A percentile compares a stretch with the other conserved stretches of the same genome.
phyloP scores from a whole-genome alignment of 2,329 filamentous ascomycete genomes.

The Pseudocercospora ulei region DNA sequence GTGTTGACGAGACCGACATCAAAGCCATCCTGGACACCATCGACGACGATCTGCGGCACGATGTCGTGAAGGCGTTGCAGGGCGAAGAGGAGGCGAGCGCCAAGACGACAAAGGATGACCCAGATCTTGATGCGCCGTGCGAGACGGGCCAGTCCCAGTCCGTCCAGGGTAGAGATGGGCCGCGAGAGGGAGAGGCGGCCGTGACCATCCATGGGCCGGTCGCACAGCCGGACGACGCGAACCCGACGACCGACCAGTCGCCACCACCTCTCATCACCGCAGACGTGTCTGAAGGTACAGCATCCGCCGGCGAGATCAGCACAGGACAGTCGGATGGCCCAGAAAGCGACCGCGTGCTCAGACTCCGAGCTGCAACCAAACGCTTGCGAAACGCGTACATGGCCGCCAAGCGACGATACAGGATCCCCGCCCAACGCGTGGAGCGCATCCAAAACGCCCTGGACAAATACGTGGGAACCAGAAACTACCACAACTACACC shows the following conservation, averaged over 20 bases:
- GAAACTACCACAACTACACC: conserved; percentile 96
- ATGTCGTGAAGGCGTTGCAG: conserved; percentile 54
- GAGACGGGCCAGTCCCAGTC: conserved; percentile 21
- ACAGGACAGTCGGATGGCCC: conserved; percentile 9
- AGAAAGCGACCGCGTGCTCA: conserved; percentile 25
- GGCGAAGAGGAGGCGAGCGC: conserved; percentile 34
- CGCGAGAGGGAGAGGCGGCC: conserved; percentile 15
- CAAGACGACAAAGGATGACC: conserved; percentile 30
- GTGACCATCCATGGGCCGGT: conserved; percentile 29
- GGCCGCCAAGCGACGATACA: conserved; percentile 72
- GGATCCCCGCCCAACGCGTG: conserved; percentile 62
- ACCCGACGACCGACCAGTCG: too few species aligned
- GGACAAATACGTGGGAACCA: conserved; percentile 67
- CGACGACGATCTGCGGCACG: conserved; percentile 53
- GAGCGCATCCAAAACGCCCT: conserved; percentile 66
- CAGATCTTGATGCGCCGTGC: conserved; percentile 32
- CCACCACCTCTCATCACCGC: conserved; percentile 7
- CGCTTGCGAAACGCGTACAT: conserved; percentile 70
- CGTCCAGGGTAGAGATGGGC: conserved; percentile 4
- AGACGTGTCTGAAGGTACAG: conserved; percentile 11
- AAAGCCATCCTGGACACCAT: conserved; percentile 55
- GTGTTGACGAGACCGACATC: conserved; percentile 70
- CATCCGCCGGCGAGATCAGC: conserved; percentile 8
- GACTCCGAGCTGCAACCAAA: conserved; percentile 40
- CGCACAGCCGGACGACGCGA: conserved; percentile 7